phyloP scores from a whole-genome alignment of 2,329 filamentous ascomycete species.

The Talaromyces sp. region DNA sequence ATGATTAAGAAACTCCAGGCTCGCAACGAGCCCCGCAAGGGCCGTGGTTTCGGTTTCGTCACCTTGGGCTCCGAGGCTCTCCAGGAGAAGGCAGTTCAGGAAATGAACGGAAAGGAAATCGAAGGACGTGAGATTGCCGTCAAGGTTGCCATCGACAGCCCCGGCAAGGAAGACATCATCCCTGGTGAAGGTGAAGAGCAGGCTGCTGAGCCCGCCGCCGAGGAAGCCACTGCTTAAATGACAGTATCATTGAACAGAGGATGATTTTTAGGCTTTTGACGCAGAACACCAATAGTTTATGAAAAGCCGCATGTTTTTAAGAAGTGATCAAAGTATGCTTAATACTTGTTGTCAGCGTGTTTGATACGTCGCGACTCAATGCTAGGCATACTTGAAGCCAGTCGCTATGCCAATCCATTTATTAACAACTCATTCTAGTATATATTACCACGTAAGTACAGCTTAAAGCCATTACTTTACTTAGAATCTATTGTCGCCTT shows the following conservation, averaged over 20 bases:
- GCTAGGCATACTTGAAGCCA: slow-evolving; percentile 11
- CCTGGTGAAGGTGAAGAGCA: slow-evolving; percentile 18
- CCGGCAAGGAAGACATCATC: slow-evolving; percentile 83
- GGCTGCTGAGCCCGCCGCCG: slow-evolving; percentile 35
- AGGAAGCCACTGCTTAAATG: slow-evolving; percentile 38
- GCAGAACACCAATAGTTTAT: slow-evolving; percentile 15
- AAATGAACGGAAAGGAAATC: slow-evolving; percentile 99
- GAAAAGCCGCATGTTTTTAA: slow-evolving; percentile 19
- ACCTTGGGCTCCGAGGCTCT: slow-evolving; percentile 91
- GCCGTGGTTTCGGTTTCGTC: slow-evolving; percentile 97
- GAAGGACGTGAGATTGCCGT: slow-evolving; percentile 98
- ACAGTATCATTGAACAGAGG: slow-evolving; percentile 17
- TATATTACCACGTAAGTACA: neutral
- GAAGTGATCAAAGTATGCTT: slow-evolving; percentile 12
- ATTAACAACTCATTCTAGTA: slow-evolving; percentile 3
- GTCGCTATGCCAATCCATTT: slow-evolving; percentile 13
- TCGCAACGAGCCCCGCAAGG: slow-evolving; percentile 96
- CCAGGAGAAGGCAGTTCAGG: slow-evolving; percentile 91
- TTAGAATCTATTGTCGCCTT: neutral
- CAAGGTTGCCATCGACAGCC: slow-evolving; percentile 99
- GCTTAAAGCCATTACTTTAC: neutral
- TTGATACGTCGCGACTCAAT: slow-evolving; percentile 16
- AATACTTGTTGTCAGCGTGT: slow-evolving; percentile 15
- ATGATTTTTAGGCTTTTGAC: slow-evolving; percentile 16
- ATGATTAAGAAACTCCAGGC: slow-evolving; percentile 99